phyloP scores from a whole-genome alignment of 2,329 filamentous ascomycete genomes.

The Pseudogymnoascus verrucosus region DNA sequence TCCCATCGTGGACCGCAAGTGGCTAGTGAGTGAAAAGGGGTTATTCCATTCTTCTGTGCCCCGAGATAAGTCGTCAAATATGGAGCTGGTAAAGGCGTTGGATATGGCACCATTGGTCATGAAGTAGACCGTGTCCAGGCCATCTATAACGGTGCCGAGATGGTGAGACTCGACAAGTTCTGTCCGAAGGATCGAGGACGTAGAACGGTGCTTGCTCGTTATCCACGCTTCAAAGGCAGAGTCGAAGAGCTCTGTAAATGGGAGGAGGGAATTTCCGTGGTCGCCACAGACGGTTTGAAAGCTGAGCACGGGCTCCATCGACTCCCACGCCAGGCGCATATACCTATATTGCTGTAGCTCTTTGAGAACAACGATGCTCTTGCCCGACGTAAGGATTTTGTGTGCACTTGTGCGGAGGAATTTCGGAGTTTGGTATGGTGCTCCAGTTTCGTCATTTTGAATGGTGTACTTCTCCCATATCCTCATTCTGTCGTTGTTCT shows the following conservation, averaged over 20 bases:
- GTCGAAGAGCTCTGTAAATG: constrained; percentile 69
- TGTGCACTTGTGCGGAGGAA: constrained; percentile 64
- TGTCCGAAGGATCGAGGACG: constrained; percentile 56
- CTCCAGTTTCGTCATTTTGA: constrained; percentile 49
- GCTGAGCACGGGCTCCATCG: constrained; percentile 41
- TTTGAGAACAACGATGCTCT: constrained; percentile 78
- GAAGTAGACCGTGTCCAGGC: constrained; percentile 66
- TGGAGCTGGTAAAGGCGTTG: constrained; percentile 53
- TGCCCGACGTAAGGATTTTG: constrained; percentile 79
- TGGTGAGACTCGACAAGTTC: constrained; percentile 63
- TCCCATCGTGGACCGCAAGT: constrained; percentile 64
- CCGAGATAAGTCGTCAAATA: constrained; percentile 70
- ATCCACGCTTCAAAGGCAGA: constrained; percentile 69
- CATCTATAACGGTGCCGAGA: constrained; percentile 55
- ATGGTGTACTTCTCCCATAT: constrained; percentile 45
- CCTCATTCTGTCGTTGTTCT: constrained; percentile 46
- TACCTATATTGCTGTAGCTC: constrained; percentile 51
- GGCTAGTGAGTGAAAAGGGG: constrained; percentile 69
- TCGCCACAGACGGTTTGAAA: constrained; percentile 48
- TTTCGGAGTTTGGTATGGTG: constrained; percentile 55
- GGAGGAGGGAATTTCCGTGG: constrained; percentile 42
- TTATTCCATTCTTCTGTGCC: constrained; percentile 63
- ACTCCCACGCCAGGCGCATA: constrained; percentile 26
- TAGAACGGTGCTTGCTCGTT: constrained; percentile 61
- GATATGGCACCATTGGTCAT: constrained; percentile 65